Evolutionary conservation across 352 stramenopile genomes (phyloP).

Genomic region (Globisporangium cystogenes): DNA sequence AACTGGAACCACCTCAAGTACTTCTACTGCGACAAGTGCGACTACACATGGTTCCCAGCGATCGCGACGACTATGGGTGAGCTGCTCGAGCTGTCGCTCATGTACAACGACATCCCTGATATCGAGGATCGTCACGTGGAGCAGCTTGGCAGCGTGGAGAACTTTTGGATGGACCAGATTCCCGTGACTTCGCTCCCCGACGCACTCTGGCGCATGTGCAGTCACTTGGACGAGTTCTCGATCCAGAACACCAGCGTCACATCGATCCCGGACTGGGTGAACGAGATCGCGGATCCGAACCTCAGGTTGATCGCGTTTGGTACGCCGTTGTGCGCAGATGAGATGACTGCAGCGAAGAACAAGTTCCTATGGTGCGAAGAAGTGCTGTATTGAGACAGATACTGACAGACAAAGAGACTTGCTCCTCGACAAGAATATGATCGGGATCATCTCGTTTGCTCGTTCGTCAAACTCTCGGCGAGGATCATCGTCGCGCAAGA

Average conservation of each 20-base stretch:
- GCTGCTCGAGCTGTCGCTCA: slow-evolving; percentile 3
- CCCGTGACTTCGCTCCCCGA: neutral
- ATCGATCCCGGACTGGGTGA: slow-evolving; percentile 6
- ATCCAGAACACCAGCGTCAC: slow-evolving; percentile 5
- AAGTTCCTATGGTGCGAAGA: neutral
- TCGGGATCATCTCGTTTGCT: neutral
- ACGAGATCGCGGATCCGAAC: neutral
- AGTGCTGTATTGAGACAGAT: neutral
- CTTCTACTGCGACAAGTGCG: slow-evolving; percentile 9
- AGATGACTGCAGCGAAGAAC: neutral
- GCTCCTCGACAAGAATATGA: no score
- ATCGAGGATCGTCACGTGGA: slow-evolving; percentile 1
- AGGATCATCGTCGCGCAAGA: neutral
- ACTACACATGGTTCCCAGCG: neutral
- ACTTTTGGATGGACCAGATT: slow-evolving; percentile 2
- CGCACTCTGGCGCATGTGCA: slow-evolving; percentile 5
- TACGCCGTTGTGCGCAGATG: slow-evolving; percentile 14
- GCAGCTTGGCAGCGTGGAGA: neutral
- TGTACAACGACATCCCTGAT: neutral
- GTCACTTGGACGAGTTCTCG: slow-evolving; percentile 3
- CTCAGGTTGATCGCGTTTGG: slow-evolving; percentile 7
- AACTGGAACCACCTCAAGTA: slow-evolving; percentile 9
- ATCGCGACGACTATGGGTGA: neutral
- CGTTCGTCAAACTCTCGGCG: neutral
- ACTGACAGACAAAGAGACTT: no score